Evolutionary conservation across 768 basidiomycete genomes (phyloP).

Genomic region (Suillus bovinus): DNA sequence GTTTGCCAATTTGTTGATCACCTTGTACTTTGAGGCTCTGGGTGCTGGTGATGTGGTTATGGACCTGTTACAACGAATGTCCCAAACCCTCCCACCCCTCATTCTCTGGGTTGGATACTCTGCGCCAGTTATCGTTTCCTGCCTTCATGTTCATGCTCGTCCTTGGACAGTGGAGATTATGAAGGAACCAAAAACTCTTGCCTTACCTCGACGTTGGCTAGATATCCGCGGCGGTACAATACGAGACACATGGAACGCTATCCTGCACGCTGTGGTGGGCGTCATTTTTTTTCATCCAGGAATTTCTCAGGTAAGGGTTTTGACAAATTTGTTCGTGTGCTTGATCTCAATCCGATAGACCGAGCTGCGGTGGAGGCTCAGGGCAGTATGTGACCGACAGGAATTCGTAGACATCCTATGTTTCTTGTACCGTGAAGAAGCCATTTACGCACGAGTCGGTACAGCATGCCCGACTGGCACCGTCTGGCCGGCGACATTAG

Average conservation of each 20-base stretch:
- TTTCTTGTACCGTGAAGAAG: conserved; percentile 54
- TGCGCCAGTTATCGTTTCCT: conserved; percentile 55
- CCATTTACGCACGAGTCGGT: conserved; percentile 37
- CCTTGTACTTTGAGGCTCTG: conserved; percentile 14
- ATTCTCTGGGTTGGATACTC: conserved; percentile 71
- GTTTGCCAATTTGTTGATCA: conserved; percentile 11
- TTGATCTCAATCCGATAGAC: conserved; percentile 39
- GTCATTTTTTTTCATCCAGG: conserved; percentile 71
- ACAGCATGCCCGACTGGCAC: conserved; percentile 15
- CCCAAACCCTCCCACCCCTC: conserved; percentile 50
- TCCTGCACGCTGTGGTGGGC: conserved; percentile 65
- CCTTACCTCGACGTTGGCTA: conserved; percentile 76
- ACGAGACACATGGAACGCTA: conserved; percentile 70
- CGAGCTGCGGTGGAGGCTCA: conserved; percentile 71
- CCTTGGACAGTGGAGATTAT: conserved; percentile 56
- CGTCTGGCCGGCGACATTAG: conserved; percentile 38
- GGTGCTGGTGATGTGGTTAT: conserved; percentile 27
- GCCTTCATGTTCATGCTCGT: conserved; percentile 45
- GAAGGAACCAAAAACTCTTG: conserved; percentile 43
- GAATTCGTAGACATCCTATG: conserved; percentile 66
- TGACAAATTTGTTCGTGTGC: conserved; percentile 10
- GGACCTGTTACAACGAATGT: conserved; percentile 42
- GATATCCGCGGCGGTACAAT: conserved; percentile 67
- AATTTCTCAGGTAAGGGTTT: conserved; percentile 59
- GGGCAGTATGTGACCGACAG: conserved; percentile 72